phyloP scores from a whole-genome alignment of 2,329 filamentous ascomycete species.

The Beauveria sp. region DNA sequence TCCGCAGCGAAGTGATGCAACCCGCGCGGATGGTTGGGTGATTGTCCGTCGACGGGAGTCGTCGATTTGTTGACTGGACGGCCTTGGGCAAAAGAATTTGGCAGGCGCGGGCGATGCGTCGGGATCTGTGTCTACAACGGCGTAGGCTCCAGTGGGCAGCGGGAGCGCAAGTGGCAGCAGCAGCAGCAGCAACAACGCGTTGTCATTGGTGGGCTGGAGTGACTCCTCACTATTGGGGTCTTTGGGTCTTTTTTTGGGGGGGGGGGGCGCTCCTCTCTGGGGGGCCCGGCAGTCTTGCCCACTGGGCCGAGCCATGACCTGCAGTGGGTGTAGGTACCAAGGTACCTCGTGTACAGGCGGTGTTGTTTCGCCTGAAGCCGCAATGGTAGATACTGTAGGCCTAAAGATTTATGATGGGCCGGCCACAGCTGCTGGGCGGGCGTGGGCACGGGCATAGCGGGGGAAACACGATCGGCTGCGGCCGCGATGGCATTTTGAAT shows the following conservation, averaged over 20 bases:
- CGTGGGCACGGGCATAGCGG: not conserved
- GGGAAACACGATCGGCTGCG: slow-evolving; percentile 4
- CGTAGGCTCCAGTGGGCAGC: not conserved
- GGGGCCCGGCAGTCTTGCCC: not conserved
- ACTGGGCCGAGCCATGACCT: not conserved
- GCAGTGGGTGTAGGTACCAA: no score
- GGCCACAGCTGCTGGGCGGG: not conserved
- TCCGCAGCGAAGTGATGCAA: not conserved
- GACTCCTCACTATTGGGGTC: slow-evolving; percentile 8
- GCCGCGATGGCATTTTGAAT: not conserved
- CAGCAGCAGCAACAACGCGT: slow-evolving; percentile 14
- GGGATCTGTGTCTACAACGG: slow-evolving; percentile 5
- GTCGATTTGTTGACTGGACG: slow-evolving; percentile 2
- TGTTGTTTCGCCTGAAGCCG: not conserved
- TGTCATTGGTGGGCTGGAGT: slow-evolving; percentile 17
- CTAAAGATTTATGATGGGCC: not conserved
- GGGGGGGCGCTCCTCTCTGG: not conserved
- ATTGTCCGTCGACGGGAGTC: not conserved
- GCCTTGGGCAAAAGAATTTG: slow-evolving; percentile 15
- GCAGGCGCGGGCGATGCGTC: slow-evolving; percentile 9
- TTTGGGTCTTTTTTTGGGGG: no score
- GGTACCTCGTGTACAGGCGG: not conserved
- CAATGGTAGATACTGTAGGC: not conserved
- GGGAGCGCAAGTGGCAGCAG: slow-evolving; percentile 13
- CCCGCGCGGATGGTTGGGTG: not conserved